phyloP scores from a whole-genome alignment of 208 protist genomes.

The Trypanosoma cruzi region DNA sequence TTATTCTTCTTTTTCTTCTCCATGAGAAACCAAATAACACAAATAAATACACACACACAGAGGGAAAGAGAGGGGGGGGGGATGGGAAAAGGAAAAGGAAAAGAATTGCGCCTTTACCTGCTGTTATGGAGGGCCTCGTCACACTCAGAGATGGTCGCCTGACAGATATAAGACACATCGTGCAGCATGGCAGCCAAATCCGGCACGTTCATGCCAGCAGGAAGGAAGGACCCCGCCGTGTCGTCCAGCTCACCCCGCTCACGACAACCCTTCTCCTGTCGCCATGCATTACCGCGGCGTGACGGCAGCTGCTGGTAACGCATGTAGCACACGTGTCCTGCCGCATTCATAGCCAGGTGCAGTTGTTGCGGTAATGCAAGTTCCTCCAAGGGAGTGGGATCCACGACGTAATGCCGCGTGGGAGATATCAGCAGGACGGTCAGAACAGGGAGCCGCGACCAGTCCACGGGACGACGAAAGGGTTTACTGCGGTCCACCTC shows the following conservation, averaged over 20 bases:
- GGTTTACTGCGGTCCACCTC: slow-evolving; percentile 73
- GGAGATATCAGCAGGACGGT: slow-evolving; percentile 59
- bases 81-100: slow-evolving; percentile 20
- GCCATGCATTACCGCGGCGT: slow-evolving; percentile 56
- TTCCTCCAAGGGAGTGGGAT: slow-evolving; percentile 74
- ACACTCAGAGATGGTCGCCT: slow-evolving; percentile 75
- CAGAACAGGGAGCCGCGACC: slow-evolving; percentile 62
- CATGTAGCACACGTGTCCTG: slow-evolving; percentile 57
- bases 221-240: neutral
- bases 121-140: slow-evolving; percentile 38
- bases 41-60: neutral
- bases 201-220: slow-evolving; percentile 8
- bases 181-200: slow-evolving; percentile 27
- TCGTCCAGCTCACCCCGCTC: slow-evolving; percentile 1
- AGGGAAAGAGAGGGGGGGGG: neutral
- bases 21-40: neutral
- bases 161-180: slow-evolving; percentile 32
- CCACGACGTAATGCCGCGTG: slow-evolving; percentile 80
- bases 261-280: slow-evolving; percentile 19
- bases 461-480: slow-evolving; percentile 55
- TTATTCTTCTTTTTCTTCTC: neutral
- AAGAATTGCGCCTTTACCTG: slow-evolving; percentile 6
- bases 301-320: slow-evolving; percentile 73
- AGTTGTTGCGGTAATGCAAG: slow-evolving; percentile 80
- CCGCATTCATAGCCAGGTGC: slow-evolving; percentile 54